Conservation (phyloP, 2,329 filamentous ascomycete genomes). For the Aureobasidium namibiae region DNA sequence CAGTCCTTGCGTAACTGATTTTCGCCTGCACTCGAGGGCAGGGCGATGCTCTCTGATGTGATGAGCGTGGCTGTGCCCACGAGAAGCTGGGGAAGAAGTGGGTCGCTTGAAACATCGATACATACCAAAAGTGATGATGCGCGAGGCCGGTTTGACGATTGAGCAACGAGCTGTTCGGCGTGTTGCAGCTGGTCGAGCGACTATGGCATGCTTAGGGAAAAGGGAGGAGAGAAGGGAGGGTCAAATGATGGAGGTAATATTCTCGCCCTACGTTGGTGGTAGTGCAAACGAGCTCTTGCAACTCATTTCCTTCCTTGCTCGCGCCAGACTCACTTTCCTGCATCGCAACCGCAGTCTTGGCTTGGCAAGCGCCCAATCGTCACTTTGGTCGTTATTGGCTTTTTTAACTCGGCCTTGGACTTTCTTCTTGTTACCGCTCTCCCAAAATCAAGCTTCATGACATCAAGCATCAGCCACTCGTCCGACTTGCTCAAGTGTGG, state of each 20-base stretch:
- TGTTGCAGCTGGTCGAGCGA: background rate
- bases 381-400: conserved; percentile 2
- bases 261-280: conserved; percentile 1
- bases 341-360: background rate
- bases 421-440: background rate
- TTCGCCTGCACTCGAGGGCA: background rate
- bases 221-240: background rate
- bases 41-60: conserved; percentile 1
- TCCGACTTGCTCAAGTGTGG: background rate
- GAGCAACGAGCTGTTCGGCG: background rate
- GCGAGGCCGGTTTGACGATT: background rate
- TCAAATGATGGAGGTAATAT: background rate
- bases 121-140: conserved; percentile 6
- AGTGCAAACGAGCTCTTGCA: conserved; percentile 9
- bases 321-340: background rate
- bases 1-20: conserved; percentile 9
- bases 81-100: conserved; percentile 8
- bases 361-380: conserved; percentile 7
- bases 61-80: conserved; percentile 11
- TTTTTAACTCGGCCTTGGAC: background rate
- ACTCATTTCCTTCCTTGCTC: conserved; percentile 10
- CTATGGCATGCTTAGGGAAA: background rate
- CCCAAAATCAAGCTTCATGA: conserved; percentile 4
- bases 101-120: conserved; percentile 7
- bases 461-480: background rate